Conservation (phyloP, 2,329 filamentous ascomycete genomes). For the Alternaria sp. region DNA sequence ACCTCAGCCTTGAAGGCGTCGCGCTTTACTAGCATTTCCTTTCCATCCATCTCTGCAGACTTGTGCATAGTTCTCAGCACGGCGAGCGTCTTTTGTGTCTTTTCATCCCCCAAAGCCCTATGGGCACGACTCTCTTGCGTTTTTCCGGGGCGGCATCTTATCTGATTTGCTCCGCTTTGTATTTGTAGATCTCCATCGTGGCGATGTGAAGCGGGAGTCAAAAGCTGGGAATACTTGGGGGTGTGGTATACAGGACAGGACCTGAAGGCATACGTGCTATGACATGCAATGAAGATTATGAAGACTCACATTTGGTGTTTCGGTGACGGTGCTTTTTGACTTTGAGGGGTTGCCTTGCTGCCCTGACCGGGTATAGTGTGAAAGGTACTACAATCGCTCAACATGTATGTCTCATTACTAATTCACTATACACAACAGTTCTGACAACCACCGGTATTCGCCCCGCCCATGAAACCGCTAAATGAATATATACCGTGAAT, state of each 20-base stretch:
- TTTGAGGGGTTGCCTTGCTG: not conserved
- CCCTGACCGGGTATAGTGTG: not conserved
- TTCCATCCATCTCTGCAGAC: not conserved
- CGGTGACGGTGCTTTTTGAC: not conserved
- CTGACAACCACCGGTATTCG: not conserved
- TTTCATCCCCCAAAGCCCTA: constrained; percentile 12
- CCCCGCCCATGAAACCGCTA: not conserved
- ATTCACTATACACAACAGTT: not conserved
- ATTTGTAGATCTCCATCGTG: constrained; percentile 12
- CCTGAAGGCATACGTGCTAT: constrained; percentile 7
- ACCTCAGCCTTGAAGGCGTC: not conserved
- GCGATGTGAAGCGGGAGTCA: not conserved
- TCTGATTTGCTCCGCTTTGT: constrained; percentile 6
- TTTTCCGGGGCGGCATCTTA: constrained; percentile 5
- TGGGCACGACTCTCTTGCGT: constrained; percentile 15
- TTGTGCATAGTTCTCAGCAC: constrained; percentile 6
- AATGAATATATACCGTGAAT: not conserved
- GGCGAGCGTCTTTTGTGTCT: constrained; percentile 8
- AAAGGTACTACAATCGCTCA: not conserved
- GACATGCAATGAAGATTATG: constrained; percentile 9
- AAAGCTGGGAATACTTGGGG: not conserved
- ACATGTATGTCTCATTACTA: not conserved
- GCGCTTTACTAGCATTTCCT: not conserved
- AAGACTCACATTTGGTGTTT: not conserved
- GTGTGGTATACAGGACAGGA: not conserved